phyloP scores from a whole-genome alignment of 1,139 yeast species.

The Blastobotrys capitulatus region DNA sequence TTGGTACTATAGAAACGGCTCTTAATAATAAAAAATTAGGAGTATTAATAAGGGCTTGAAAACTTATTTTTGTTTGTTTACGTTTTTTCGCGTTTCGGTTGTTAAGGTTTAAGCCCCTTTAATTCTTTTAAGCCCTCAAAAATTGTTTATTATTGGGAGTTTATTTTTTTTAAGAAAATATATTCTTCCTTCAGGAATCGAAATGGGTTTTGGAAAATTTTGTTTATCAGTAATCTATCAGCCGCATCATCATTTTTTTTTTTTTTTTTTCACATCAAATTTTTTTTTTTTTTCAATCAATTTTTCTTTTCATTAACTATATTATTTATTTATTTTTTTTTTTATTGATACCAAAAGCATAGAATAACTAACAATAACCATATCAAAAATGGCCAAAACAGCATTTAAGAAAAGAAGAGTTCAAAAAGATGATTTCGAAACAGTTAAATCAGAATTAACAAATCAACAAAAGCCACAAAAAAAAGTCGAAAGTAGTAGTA shows the following conservation, averaged over 20 bases:
- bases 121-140: no score
- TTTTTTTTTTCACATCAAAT: neutral
- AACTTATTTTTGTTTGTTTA: no score
- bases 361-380: neutral
- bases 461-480: neutral
- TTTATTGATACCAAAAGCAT: neutral
- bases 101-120: no score
- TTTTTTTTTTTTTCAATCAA: neutral
- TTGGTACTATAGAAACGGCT: no score
- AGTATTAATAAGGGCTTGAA: no score
- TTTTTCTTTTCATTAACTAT: neutral
- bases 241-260: neutral
- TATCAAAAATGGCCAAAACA: conserved; percentile 3
- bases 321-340: neutral
- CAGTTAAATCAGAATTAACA: no score
- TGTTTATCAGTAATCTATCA: no score
- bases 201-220: neutral
- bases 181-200: neutral
- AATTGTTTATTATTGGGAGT: no score
- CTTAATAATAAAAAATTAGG: no score
- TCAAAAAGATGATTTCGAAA: neutral
- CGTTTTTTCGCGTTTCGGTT: no score
- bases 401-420: conserved; percentile 10
- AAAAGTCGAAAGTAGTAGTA: neutral
- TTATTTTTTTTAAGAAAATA: neutral